Base-by-base conservation (phyloP, 2,329 filamentous ascomycete species). In the Colletotrichum sp. region DNA sequence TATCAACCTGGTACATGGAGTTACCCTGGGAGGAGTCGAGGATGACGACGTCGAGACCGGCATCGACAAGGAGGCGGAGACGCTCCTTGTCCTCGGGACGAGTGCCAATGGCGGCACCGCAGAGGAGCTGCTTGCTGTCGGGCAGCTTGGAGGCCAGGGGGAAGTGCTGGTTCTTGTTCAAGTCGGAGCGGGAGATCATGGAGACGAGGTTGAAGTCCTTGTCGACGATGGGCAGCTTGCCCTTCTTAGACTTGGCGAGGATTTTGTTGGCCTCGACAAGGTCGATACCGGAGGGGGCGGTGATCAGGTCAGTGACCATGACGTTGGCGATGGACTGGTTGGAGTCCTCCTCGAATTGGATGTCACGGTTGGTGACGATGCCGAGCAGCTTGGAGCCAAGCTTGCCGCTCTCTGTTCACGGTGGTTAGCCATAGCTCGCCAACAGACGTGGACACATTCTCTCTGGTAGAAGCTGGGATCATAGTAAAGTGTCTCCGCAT, bases 151-250 rank as follows among this genome's bases (percentile, higher is more conserved):
- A 98, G 64, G 97, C 96, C 77, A 98, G 91, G 43, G 97, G 97
- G 88, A 97, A 99, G 88, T 98, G 93, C 77, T 98, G 91, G 89
- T 99, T 99, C 92, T 99, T 99, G 90, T 96, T 98, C 87, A 99
- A 88, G 87, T 99, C 97, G 81, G 96, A 98, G 81, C 97, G 93
- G 78, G 95, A 96, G 84, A 98, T 94, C 89, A 98, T 94, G 79
- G 97, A 98, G 77, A 98, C 92, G 65, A 98, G 91, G 88, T 98
- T 97, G 83, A 93, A 93, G 67, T 93, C 87, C 82, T 92, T 89
- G 86, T 98, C 96, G 66, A 98, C 93, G 77, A 98, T 98, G 77
- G 96, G 96, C 75, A 98, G 92, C 90, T 98, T 98, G 87, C 97
- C 97, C 91, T 99, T 99, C 92, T 98, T 98, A 77, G 96, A 98